These are phyloP conservation scores for Tetracladium marchalianum DNA, from an alignment of 495 filamentous ascomycete genomes.

Conservation along the genomic window DNA sequence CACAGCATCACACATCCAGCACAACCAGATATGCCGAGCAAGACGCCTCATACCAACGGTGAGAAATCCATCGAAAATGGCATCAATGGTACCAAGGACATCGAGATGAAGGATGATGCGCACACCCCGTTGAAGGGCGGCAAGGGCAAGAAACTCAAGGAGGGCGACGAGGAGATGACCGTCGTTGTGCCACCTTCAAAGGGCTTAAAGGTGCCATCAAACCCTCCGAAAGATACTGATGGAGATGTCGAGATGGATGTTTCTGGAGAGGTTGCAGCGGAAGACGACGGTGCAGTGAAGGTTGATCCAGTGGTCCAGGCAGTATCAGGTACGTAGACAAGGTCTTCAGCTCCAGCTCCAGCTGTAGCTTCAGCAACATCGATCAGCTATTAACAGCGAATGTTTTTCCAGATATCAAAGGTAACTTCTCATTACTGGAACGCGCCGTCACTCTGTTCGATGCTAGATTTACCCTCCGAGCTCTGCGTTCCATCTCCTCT, in stretches of 20 bases:
- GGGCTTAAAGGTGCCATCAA: conserved; percentile 53
- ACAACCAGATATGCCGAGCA: conserved; percentile 40
- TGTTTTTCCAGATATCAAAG: conserved; percentile 65
- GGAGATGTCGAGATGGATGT: conserved; percentile 68
- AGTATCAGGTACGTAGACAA: conserved; percentile 34
- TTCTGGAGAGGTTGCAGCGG: conserved; percentile 38
- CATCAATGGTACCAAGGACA: conserved; percentile 65
- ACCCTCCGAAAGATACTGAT: conserved; percentile 48
- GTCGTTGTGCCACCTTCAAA: conserved; percentile 77
- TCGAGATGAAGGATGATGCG: conserved; percentile 74
- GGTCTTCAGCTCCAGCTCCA: not conserved
- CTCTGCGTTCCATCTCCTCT: conserved; percentile 88
- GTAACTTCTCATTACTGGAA: conserved; percentile 83
- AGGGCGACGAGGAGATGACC: conserved; percentile 68
- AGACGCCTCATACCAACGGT: conserved; percentile 63
- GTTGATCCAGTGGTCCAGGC: conserved; percentile 56
- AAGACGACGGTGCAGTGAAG: conserved; percentile 16
- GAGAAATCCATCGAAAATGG: conserved; percentile 66
- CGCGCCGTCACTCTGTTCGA: conserved; percentile 91
- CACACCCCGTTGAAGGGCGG: conserved; percentile 40
- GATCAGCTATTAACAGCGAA: conserved; percentile 1
- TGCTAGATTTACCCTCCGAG: conserved; percentile 85
- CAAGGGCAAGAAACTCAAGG: conserved; percentile 56
- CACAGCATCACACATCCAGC: too few relatives aligned
- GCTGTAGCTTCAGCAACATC: not conserved